Evolutionary conservation across 192 early-diverging fungal genomes (phyloP), one percentile per base, ranked within the genome.

Genomic region (Coemansia sp.): DNA sequence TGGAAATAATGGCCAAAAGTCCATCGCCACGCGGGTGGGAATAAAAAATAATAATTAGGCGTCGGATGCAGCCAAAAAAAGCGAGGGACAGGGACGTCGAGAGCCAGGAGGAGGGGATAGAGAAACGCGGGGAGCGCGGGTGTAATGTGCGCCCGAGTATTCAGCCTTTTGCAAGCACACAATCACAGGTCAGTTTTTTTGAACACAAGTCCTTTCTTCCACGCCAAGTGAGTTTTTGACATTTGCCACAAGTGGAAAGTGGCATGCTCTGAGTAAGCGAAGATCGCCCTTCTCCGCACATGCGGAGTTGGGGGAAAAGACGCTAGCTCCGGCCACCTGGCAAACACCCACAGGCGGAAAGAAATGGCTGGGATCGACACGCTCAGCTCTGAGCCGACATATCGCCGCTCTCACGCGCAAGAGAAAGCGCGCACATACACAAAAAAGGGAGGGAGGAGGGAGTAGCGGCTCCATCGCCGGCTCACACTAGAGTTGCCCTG

Each of bases 231-330:
- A 51, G 49, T n/a, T 51, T 18, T 22, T 27, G 27, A 10, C 49
- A 20, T 51, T 51, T 33, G 57, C 57, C 57, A 60, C 57, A 60
- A 60, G 57, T 18, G 31, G 57, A 60, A 60, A 60, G 29, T 60
- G 57, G 29, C 54, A 51, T 51, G 49, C 49, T 51, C 54, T 57
- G 54, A 57, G 54, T 6, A 57, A 31, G 54, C 31, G 0, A 2
- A 33, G 57, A 60, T 60, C 31, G 57, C 31, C 57, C 15, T 18
- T n/a, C 31, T 60, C 57, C 57, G 29, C 57, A 33, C 31, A 60
- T 60, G 57, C 57, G 57, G 57, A 60, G 57, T 60, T 60, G 57
- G 57, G 57, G 57, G 47, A 18, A n/a, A 51, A 51, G 15, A n/a
- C 31, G 49, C 49, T 24, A 51, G 49, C 49, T n/a, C 20, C 9